phyloP scores from a whole-genome alignment of 371 early-diverging fungal genomes.

The Rhizopus stolonifer region DNA sequence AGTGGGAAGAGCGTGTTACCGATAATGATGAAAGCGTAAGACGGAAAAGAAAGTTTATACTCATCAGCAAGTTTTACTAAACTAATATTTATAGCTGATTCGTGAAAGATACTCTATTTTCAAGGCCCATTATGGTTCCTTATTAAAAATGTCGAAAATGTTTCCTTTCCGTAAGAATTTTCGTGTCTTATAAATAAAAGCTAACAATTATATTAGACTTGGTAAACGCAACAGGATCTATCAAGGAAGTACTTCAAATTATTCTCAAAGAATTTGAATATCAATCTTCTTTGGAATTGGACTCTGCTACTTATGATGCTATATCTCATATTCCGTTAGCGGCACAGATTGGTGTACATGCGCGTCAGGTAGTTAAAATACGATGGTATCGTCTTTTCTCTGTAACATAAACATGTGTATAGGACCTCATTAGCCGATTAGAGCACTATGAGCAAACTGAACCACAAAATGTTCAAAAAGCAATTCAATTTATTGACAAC shows the following conservation, averaged over 20 bases:
- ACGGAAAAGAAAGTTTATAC: background rate
- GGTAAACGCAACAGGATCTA: slow-evolving; percentile 64
- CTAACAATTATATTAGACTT: slow-evolving; percentile 39
- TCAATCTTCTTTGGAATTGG: slow-evolving; percentile 64
- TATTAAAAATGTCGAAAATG: slow-evolving; percentile 61
- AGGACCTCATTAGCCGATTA: slow-evolving; percentile 61
- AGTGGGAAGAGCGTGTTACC: slow-evolving; percentile 68
- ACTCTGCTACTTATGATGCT: slow-evolving; percentile 62
- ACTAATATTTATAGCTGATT: slow-evolving; percentile 41
- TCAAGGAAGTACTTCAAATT: slow-evolving; percentile 64
- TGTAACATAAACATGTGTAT: slow-evolving; percentile 2
- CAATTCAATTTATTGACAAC: slow-evolving; percentile 57
- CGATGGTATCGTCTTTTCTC: background rate
- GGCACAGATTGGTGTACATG: slow-evolving; percentile 64
- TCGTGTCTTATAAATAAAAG: background rate
- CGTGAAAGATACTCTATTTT: slow-evolving; percentile 66
- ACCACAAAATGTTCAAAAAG: slow-evolving; percentile 47
- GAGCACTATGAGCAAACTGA: slow-evolving; percentile 64
- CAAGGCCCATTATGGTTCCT: slow-evolving; percentile 65
- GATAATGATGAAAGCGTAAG: slow-evolving; percentile 64
- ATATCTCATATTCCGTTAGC: slow-evolving; percentile 69
- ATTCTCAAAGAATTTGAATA: slow-evolving; percentile 69
- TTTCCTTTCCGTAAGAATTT: slow-evolving; percentile 66
- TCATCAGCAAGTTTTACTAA: background rate
- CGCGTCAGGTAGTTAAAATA: slow-evolving; percentile 41